These are phyloP conservation scores for Aquilaria sinensis DNA, from an alignment of 345 rosid genomes.

Conservation along the genomic window DNA sequence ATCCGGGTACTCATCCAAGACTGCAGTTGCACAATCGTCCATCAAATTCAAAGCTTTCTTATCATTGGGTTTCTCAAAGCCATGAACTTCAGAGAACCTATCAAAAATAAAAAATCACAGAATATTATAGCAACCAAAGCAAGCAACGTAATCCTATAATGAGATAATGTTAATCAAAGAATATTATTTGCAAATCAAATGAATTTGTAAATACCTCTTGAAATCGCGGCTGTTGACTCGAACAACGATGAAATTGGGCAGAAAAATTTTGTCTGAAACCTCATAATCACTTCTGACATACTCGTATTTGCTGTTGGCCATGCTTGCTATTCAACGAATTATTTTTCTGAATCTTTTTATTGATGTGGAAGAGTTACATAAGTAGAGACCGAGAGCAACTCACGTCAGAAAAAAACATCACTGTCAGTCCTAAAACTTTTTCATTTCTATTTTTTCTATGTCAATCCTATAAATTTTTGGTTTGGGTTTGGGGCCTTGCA, in stretches of 20 bases:
- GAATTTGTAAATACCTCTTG: conserved; percentile 29
- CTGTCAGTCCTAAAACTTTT: no score
- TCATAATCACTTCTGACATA: conserved; percentile 72
- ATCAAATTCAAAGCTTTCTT: conserved; percentile 55
- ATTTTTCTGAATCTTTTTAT: no score
- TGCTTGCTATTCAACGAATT: conserved; percentile 3
- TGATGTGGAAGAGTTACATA: no score
- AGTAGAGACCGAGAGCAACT: no score
- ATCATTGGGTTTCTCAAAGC: conserved; percentile 77
- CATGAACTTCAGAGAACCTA: conserved; percentile 64
- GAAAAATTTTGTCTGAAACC: conserved; percentile 57
- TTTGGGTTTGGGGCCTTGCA: no score
- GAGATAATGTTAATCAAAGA: no score
- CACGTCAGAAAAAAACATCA: no score
- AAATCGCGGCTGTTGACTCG: conserved; percentile 53
- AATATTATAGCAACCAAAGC: neutral
- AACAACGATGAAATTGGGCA: conserved; percentile 61
- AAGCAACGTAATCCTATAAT: neutral
- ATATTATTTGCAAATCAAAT: neutral
- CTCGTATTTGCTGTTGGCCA: conserved; percentile 95
- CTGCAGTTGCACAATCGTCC: conserved; percentile 62
- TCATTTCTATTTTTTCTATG: no score
- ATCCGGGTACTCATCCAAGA: conserved; percentile 70
- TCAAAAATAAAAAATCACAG: no score
- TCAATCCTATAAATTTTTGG: no score